These are phyloP conservation scores for Arxiozyma bovina DNA, from an alignment of 1,139 yeast genomes.

Conservation along the genomic window DNA sequence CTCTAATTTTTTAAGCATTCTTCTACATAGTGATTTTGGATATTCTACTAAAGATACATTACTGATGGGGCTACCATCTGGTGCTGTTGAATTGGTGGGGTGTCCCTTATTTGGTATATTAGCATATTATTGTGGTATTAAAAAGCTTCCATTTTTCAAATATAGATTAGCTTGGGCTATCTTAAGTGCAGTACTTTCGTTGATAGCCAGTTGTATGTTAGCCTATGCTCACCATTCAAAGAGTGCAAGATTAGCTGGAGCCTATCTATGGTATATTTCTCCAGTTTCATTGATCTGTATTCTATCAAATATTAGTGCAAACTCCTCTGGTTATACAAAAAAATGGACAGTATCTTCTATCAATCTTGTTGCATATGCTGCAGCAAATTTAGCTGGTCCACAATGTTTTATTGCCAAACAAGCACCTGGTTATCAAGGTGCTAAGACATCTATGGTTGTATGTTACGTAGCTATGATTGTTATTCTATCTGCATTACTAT, in stretches of 20 bases:
- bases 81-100: slow-evolving; percentile 37
- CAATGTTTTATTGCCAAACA: slow-evolving; percentile 49
- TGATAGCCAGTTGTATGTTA: slow-evolving; percentile 39
- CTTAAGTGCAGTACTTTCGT: slow-evolving; percentile 33
- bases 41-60: slow-evolving; percentile 35
- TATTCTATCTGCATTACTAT: slow-evolving; percentile 21
- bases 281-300: slow-evolving; percentile 26
- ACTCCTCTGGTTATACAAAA: slow-evolving; percentile 31
- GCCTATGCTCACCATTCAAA: slow-evolving; percentile 37
- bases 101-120: slow-evolving; percentile 34
- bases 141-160: slow-evolving; percentile 24
- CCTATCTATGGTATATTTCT: slow-evolving; percentile 26
- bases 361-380: slow-evolving; percentile 26
- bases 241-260: slow-evolving; percentile 40
- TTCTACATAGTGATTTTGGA: slow-evolving; percentile 34
- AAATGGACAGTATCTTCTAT: slow-evolving; percentile 28
- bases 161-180: slow-evolving; percentile 40
- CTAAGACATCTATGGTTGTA: slow-evolving; percentile 36
- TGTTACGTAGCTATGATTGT: slow-evolving; percentile 22
- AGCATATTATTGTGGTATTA: slow-evolving; percentile 34
- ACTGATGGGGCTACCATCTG: slow-evolving; percentile 35
- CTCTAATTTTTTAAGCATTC: slow-evolving; percentile 28
- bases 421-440: slow-evolving; percentile 44
- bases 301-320: slow-evolving; percentile 23
- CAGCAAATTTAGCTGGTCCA: slow-evolving; percentile 57